Percentiles rank a stretch among this genome's conserved stretches.
Evolutionary conservation across 73 alveolate genomes (phyloP).

Genomic region (Breviolum minutum): DNA sequence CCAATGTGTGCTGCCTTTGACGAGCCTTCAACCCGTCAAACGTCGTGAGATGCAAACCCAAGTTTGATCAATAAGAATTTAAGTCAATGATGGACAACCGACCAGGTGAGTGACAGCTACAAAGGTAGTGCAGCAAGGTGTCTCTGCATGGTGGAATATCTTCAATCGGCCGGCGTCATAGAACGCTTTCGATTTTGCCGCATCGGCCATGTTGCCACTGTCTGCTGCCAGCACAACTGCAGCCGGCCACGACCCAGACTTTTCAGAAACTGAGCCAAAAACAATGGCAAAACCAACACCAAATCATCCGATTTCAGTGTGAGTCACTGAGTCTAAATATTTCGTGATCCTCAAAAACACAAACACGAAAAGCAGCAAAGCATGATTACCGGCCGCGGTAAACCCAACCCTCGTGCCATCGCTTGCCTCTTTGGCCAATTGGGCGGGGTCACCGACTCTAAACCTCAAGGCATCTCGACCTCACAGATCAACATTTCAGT

Average conservation of each 20-base stretch:
- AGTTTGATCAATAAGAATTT: too few relatives aligned
- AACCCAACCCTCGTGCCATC: background rate
- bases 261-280: conserved; percentile 3
- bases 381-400: too few relatives aligned
- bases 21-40: too few relatives aligned
- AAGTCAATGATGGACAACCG: background rate
- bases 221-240: background rate
- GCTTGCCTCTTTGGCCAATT: conserved; percentile 35
- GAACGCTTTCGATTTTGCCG: conserved; percentile 56
- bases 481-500: background rate
- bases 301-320: too few relatives aligned
- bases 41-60: too few relatives aligned
- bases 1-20: too few relatives aligned
- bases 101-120: background rate
- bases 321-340: too few relatives aligned
- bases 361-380: too few relatives aligned
- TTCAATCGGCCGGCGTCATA: conserved; percentile 6
- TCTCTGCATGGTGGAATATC: conserved; percentile 61
- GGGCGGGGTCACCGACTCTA: conserved; percentile 66
- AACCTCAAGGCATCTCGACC: conserved; percentile 72
- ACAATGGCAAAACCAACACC: background rate
- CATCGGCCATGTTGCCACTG: conserved; percentile 1
- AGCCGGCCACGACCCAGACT: too few relatives aligned
- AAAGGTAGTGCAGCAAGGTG: background rate
- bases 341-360: too few relatives aligned